These are phyloP conservation scores for Talaromyces pinophilus DNA, from an alignment of 2,329 filamentous ascomycete species.

Conservation along the genomic window DNA sequence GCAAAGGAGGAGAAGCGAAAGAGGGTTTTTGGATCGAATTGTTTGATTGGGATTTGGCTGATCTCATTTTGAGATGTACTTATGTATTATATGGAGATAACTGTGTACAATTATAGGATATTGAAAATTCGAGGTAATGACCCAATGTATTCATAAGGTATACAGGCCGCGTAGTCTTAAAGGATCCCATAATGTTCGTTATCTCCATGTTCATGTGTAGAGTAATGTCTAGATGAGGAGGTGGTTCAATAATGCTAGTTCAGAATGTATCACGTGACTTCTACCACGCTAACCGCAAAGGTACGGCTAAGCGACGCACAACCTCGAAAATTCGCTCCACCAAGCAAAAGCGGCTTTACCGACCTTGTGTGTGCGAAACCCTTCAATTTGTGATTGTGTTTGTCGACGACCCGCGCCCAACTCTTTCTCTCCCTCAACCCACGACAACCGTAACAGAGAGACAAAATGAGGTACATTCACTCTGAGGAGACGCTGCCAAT, in stretches of 20 bases:
- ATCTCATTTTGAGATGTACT: neutral
- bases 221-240: neutral
- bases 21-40: slow-evolving; percentile 22
- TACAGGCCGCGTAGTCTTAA: neutral
- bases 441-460: slow-evolving; percentile 30
- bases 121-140: neutral
- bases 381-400: slow-evolving; percentile 34
- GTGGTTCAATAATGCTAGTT: neutral
- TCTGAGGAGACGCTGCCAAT: slow-evolving; percentile 93
- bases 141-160: neutral
- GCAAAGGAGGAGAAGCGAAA: slow-evolving; percentile 23
- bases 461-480: slow-evolving; percentile 99
- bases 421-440: slow-evolving; percentile 39
- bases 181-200: neutral
- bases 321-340: slow-evolving; percentile 45
- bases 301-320: slow-evolving; percentile 48
- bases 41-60: neutral
- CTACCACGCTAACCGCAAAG: slow-evolving; percentile 37
- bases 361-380: slow-evolving; percentile 24
- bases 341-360: slow-evolving; percentile 26
- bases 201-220: neutral
- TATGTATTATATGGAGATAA: neutral
- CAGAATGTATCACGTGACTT: slow-evolving; percentile 32
- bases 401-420: slow-evolving; percentile 33
- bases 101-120: slow-evolving; percentile 1